phyloP scores from a whole-genome alignment of 371 early-diverging fungal genomes.

The Lichtheimia ornata region DNA sequence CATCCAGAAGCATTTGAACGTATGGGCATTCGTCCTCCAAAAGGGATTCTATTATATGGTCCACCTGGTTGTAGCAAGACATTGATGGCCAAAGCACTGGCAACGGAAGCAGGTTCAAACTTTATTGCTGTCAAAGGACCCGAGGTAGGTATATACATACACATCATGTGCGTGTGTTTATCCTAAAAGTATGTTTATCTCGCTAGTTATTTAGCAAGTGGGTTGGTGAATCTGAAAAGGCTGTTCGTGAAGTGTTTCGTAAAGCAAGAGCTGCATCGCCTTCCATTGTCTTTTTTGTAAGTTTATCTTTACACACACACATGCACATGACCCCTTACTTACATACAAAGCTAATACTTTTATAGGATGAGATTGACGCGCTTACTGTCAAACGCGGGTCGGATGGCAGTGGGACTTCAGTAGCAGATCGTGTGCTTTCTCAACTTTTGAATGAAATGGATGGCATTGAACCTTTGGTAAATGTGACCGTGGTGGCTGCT shows the following conservation, averaged over 20 bases:
- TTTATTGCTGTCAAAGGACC: slow-evolving; percentile 98
- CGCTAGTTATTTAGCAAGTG: slow-evolving; percentile 90
- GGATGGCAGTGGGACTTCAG: slow-evolving; percentile 76
- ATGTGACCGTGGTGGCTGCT: slow-evolving; percentile 97
- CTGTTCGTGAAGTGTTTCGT: slow-evolving; percentile 92
- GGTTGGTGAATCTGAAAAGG: slow-evolving; percentile 99
- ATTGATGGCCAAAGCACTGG: slow-evolving; percentile 96
- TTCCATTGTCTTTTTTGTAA: slow-evolving; percentile 96
- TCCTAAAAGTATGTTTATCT: background rate
- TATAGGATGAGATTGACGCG: slow-evolving; percentile 97
- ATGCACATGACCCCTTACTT: background rate
- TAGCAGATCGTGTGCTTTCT: slow-evolving; percentile 91
- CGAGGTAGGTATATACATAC: slow-evolving; percentile 59
- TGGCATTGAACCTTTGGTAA: slow-evolving; percentile 92
- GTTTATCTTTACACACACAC: slow-evolving; percentile 15
- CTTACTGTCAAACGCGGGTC: slow-evolving; percentile 82
- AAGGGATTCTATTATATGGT: slow-evolving; percentile 96
- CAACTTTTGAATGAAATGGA: slow-evolving; percentile 95
- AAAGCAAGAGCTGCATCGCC: slow-evolving; percentile 95
- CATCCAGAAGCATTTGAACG: slow-evolving; percentile 89
- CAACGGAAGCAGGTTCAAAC: slow-evolving; percentile 96
- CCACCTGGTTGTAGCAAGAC: slow-evolving; percentile 99
- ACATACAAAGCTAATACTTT: background rate
- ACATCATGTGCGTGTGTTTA: background rate
- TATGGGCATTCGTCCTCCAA: slow-evolving; percentile 92